Evolutionary conservation across 129 eudicot species (phyloP).

Genomic region (Dittrichia graveolens): DNA sequence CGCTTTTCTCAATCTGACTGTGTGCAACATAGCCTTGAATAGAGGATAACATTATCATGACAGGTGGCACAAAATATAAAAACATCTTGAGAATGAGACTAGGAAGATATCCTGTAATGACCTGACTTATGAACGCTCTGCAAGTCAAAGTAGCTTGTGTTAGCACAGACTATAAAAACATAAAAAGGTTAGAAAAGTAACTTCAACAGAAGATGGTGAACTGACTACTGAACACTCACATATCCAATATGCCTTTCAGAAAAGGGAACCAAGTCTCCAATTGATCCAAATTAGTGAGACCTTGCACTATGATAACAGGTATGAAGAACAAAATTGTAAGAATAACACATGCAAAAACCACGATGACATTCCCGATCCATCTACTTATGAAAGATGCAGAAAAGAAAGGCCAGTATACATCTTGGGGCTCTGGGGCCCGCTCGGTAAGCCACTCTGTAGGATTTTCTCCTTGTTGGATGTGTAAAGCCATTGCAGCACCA

Average conservation of each 20-base stretch:
- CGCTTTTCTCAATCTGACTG: constrained; percentile 89
- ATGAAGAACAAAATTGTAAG: constrained; percentile 68
- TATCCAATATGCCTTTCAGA: constrained; percentile 51
- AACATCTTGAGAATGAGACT: constrained; percentile 84
- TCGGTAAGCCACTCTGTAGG: constrained; percentile 92
- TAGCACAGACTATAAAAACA: constrained; percentile 11
- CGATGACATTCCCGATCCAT: constrained; percentile 69
- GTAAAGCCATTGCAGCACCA: constrained; percentile 60
- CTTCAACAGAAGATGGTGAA: neutral
- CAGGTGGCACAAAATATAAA: constrained; percentile 62
- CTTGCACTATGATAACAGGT: constrained; percentile 80
- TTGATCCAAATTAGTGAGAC: constrained; percentile 81
- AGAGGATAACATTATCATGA: constrained; percentile 74
- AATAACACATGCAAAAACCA: constrained; percentile 44
- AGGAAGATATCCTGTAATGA: constrained; percentile 92
- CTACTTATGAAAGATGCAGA: constrained; percentile 60
- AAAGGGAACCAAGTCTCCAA: constrained; percentile 76
- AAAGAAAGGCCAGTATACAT: constrained; percentile 87
- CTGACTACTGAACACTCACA: constrained; percentile 49
- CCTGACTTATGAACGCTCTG: constrained; percentile 74
- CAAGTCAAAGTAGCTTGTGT: constrained; percentile 35
- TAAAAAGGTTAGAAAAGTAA: constrained; percentile 5
- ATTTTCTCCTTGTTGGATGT: constrained; percentile 69
- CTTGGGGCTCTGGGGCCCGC: constrained; percentile 83
- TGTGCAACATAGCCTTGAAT: constrained; percentile 75